These are phyloP conservation scores for Dryadomyces quercivorus DNA, from an alignment of 2,329 filamentous ascomycete genomes.

Conservation along the genomic window DNA sequence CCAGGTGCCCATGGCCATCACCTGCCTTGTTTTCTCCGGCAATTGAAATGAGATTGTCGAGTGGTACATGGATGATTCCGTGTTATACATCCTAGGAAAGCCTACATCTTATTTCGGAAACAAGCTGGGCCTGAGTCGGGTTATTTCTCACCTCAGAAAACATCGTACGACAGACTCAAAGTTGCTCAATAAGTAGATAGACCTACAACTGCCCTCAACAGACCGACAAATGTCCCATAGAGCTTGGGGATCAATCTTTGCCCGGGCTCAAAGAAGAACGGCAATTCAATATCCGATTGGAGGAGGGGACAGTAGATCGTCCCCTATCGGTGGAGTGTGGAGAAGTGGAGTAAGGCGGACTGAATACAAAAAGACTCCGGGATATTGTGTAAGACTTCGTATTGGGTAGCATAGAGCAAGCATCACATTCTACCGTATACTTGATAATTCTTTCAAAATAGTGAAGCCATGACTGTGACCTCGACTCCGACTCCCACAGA, in stretches of 20 bases:
- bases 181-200: no score
- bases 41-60: no score
- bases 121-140: no score
- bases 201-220: background rate
- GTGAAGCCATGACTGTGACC: background rate
- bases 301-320: background rate
- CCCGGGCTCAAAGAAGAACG: background rate
- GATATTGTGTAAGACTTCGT: background rate
- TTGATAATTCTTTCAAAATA: background rate
- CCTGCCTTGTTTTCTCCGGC: no score
- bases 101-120: no score
- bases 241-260: background rate
- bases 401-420: background rate
- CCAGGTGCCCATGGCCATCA: no score
- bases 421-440: background rate
- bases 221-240: background rate
- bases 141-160: no score
- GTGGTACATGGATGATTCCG: no score
- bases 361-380: background rate
- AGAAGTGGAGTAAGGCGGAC: background rate
- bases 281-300: background rate
- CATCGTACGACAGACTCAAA: no score
- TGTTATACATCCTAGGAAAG: no score
- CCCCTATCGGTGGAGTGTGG: background rate
- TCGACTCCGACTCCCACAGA: conserved; percentile 1